Conservation (phyloP, 306 rosid species). For the Medicago arabica region DNA sequence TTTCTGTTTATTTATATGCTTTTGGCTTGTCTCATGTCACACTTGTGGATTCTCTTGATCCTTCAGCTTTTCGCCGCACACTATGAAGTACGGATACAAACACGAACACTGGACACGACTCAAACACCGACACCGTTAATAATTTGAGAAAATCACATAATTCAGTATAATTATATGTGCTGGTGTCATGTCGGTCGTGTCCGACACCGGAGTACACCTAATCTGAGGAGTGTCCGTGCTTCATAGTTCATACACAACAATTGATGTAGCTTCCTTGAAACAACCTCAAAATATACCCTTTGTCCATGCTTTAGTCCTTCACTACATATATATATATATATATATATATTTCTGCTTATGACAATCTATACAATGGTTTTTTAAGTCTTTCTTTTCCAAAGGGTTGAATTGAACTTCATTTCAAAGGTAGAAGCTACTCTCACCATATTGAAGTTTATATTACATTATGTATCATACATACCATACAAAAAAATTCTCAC, state of each 20-base stretch:
- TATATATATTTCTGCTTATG: conserved; percentile 5
- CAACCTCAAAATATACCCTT: conserved; percentile 33
- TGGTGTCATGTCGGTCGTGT: too few species aligned
- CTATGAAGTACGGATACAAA: too few species aligned
- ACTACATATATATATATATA: not conserved
- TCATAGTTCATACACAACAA: not conserved
- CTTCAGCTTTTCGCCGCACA: conserved; percentile 11
- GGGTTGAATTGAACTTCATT: conserved; percentile 16
- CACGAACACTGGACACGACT: too few species aligned
- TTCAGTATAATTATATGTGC: too few species aligned
- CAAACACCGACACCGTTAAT: too few species aligned
- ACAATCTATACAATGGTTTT: not conserved
- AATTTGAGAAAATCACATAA: too few species aligned
- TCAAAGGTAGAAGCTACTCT: conserved; percentile 33
- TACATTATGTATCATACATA: too few species aligned
- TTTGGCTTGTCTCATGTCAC: conserved; percentile 26
- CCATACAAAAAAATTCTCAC: too few species aligned
- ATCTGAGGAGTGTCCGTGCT: too few species aligned
- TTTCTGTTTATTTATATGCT: conserved; percentile 28
- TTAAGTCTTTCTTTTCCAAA: not conserved
- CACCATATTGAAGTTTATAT: not conserved
- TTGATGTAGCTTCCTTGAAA: conserved; percentile 49
- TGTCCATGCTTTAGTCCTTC: not conserved
- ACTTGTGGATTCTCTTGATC: conserved; percentile 36
- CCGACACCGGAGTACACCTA: too few species aligned